These are phyloP conservation scores for Sporisorium sorghi DNA, from an alignment of 1,284 basidiomycete species.

Conservation along the genomic window DNA sequence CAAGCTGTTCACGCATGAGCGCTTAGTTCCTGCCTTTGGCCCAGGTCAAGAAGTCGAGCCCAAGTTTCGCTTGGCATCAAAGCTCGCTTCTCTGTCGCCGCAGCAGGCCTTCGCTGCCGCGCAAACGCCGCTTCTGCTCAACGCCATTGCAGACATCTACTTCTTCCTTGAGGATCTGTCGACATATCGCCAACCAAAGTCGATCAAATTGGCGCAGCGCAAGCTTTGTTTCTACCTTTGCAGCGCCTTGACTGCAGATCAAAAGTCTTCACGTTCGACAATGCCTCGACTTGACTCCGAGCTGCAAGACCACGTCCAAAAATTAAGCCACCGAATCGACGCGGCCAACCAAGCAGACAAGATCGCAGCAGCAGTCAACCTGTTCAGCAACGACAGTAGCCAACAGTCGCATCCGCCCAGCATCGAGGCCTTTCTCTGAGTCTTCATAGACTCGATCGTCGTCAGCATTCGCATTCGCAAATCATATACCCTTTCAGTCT, in stretches of 20 bases:
- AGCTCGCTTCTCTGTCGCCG: conserved; percentile 11
- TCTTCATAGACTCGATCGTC: neutral
- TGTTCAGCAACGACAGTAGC: conserved; percentile 1
- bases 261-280: neutral
- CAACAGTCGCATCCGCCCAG: neutral
- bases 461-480: neutral
- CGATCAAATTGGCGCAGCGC: conserved; percentile 22
- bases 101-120: conserved; percentile 26
- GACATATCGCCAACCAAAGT: conserved; percentile 2
- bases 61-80: conserved; percentile 12
- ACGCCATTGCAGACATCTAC: conserved; percentile 33
- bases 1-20: conserved; percentile 7
- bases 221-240: conserved; percentile 44
- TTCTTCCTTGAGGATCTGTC: conserved; percentile 22
- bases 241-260: conserved; percentile 7
- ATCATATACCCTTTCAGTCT: conserved; percentile 2
- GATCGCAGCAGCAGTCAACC: conserved; percentile 22
- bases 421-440: conserved; percentile 7
- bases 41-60: conserved; percentile 12
- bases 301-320: conserved; percentile 10
- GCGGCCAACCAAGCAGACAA: conserved; percentile 23
- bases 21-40: conserved; percentile 20
- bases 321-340: conserved; percentile 1
- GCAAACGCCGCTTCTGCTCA: conserved; percentile 27
- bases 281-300: conserved; percentile 1